A percentile compares a stretch with the other conserved stretches of the same genome.
phyloP scores from a whole-genome alignment of 1,139 yeast genomes.

The Nakaseomyces delphensis region DNA sequence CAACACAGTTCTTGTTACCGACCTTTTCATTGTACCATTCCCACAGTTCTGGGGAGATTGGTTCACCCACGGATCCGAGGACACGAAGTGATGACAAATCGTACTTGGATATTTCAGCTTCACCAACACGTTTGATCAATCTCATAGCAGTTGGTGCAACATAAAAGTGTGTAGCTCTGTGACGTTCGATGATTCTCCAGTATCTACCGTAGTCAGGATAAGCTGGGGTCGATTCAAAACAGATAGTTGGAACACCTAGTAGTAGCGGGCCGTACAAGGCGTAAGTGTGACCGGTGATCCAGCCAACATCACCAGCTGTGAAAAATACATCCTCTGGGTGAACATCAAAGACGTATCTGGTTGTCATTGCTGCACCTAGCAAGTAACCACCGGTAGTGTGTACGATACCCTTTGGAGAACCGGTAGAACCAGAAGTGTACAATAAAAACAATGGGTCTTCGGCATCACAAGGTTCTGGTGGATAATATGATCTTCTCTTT shows the following conservation, averaged over 20 bases:
- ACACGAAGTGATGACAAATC: slow-evolving; percentile 88
- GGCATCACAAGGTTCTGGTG: slow-evolving; percentile 79
- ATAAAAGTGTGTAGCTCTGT: slow-evolving; percentile 92
- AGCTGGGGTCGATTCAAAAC: slow-evolving; percentile 97
- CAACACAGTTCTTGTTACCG: slow-evolving; percentile 78
- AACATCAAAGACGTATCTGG: slow-evolving; percentile 87
- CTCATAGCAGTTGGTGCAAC: slow-evolving; percentile 98
- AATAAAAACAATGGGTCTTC: slow-evolving; percentile 90
- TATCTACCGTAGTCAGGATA: slow-evolving; percentile 94
- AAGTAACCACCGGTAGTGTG: slow-evolving; percentile 92
- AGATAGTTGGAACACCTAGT: slow-evolving; percentile 83
- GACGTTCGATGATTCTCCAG: slow-evolving; percentile 92
- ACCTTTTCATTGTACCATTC: slow-evolving; percentile 94
- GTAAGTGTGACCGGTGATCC: slow-evolving; percentile 98
- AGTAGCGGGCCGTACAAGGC: slow-evolving; percentile 89
- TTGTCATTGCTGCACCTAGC: slow-evolving; percentile 89
- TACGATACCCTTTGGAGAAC: slow-evolving; percentile 96
- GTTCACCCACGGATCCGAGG: slow-evolving; percentile 97
- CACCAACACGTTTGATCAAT: slow-evolving; percentile 90
- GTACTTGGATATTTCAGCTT: slow-evolving; percentile 69
- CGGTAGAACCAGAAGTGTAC: slow-evolving; percentile 94
- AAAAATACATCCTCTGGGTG: slow-evolving; percentile 82
- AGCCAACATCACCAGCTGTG: slow-evolving; percentile 98
- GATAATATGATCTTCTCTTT: slow-evolving; percentile 74
- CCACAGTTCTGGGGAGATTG: slow-evolving; percentile 97